phyloP scores from a whole-genome alignment of 257 asterid genomes.

The Petunia secreta region DNA sequence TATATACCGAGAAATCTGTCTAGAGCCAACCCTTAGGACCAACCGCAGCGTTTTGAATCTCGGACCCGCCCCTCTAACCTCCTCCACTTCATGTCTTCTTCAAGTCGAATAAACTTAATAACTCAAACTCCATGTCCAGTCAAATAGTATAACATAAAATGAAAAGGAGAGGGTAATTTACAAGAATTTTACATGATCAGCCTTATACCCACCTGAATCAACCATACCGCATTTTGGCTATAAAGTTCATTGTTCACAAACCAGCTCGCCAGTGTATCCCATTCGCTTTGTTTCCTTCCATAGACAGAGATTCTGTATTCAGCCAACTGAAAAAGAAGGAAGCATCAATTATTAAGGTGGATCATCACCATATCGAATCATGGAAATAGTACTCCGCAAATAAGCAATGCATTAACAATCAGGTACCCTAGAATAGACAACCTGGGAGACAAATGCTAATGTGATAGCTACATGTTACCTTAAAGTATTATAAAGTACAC shows the following conservation, averaged over 20 bases:
- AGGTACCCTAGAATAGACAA: background rate
- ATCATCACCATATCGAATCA: conserved; percentile 4
- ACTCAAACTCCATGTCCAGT: background rate
- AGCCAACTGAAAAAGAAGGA: conserved; percentile 65
- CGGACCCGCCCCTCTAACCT: too few relatives aligned
- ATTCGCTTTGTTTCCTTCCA: conserved; percentile 93
- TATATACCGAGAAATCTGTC: too few relatives aligned
- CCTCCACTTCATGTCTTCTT: background rate
- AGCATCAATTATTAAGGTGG: background rate
- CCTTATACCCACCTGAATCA: conserved; percentile 72
- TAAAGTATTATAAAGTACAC: background rate
- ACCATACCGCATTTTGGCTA: conserved; percentile 89
- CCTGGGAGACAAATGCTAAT: background rate
- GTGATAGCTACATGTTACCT: background rate
- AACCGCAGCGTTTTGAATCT: too few relatives aligned
- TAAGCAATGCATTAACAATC: background rate
- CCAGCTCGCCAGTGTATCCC: conserved; percentile 98
- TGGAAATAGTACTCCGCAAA: background rate
- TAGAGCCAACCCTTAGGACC: too few relatives aligned
- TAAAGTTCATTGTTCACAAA: conserved; percentile 71
- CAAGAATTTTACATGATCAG: conserved; percentile 22
- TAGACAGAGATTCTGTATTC: conserved; percentile 86
- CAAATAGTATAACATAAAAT: conserved; percentile 16
- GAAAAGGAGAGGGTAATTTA: background rate
- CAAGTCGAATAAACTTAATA: conserved; percentile 20